Conservation (phyloP, 306 rosid species). For the Dalbergia oliveri region DNA sequence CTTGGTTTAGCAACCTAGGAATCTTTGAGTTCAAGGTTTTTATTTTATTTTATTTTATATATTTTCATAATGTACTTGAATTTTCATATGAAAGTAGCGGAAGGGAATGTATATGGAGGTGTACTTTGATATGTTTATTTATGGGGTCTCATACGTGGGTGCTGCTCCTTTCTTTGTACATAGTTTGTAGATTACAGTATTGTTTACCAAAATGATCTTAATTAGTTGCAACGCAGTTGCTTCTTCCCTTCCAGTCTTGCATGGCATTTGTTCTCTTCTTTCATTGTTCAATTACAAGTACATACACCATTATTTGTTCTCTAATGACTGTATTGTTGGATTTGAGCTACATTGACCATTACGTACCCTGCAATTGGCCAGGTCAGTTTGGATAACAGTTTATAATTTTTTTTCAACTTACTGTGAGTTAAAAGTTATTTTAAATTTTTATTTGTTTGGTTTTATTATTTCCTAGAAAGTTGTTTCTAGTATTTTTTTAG, state of each 20-base stretch:
- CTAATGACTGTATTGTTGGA: neutral
- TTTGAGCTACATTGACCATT: neutral
- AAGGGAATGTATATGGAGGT: conserved; percentile 48
- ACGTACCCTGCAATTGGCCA: too few species aligned
- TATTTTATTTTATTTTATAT: conserved; percentile 1
- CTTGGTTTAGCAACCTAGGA: conserved; percentile 40
- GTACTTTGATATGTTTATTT: conserved; percentile 23
- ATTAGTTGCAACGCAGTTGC: conserved; percentile 40
- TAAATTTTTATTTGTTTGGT: too few species aligned
- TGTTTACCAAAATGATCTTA: conserved; percentile 44
- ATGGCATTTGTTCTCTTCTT: neutral
- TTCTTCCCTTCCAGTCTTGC: conserved; percentile 20
- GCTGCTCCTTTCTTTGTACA: conserved; percentile 64
- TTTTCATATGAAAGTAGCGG: conserved; percentile 46
- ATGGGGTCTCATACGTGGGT: conserved; percentile 51
- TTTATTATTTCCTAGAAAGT: too few species aligned
- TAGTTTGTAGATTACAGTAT: conserved; percentile 59
- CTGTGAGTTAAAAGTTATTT: too few species aligned
- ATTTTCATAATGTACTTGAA: conserved; percentile 34
- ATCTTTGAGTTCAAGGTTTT: conserved; percentile 44
- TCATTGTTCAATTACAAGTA: neutral
- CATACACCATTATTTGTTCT: neutral
- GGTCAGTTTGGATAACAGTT: too few species aligned
- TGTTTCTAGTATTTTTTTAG: too few species aligned
- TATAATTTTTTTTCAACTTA: too few species aligned